These are phyloP conservation scores for Seiridium unicorne DNA, from an alignment of 2,329 filamentous ascomycete genomes.

Conservation along the genomic window DNA sequence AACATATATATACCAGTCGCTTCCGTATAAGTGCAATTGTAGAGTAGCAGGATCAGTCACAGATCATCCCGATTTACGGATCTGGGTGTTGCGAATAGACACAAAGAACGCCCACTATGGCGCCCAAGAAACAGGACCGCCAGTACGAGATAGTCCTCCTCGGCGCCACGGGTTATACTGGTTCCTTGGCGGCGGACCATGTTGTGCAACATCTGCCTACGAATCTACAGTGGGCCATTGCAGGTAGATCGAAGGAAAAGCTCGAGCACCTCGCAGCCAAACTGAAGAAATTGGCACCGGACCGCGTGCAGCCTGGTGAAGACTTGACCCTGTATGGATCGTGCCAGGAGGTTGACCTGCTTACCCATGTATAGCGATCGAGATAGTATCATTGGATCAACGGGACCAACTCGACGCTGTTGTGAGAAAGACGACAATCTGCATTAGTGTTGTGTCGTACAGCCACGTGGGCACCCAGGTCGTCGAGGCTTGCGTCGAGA, in stretches of 20 bases:
- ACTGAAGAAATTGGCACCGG: slow-evolving; percentile 7
- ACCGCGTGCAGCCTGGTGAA: slow-evolving; percentile 16
- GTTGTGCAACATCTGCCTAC: slow-evolving; percentile 70
- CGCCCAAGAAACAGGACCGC: background rate
- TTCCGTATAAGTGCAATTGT: background rate
- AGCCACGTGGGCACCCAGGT: slow-evolving; percentile 15
- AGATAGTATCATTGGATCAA: slow-evolving; percentile 14
- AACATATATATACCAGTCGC: background rate
- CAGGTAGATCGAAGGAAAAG: slow-evolving; percentile 72
- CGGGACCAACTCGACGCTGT: slow-evolving; percentile 9
- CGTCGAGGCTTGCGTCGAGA: slow-evolving; percentile 18
- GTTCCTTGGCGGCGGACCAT: slow-evolving; percentile 72
- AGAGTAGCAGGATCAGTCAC: background rate
- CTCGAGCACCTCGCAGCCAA: slow-evolving; percentile 6
- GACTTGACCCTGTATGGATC: background rate
- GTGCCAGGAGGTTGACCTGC: background rate
- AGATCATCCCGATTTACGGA: background rate
- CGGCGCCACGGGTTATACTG: slow-evolving; percentile 69
- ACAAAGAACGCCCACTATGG: background rate
- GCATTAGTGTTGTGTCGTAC: slow-evolving; percentile 20
- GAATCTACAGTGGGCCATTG: slow-evolving; percentile 82
- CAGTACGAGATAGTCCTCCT: slow-evolving; percentile 8
- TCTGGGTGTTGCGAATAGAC: background rate
- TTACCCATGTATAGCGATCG: slow-evolving; percentile 9
- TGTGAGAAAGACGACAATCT: slow-evolving; percentile 16